A percentile compares a stretch with the other conserved stretches of the same genome.
Conservation (phyloP, 1,284 basidiomycete genomes). For the Puccinia novopanici region DNA sequence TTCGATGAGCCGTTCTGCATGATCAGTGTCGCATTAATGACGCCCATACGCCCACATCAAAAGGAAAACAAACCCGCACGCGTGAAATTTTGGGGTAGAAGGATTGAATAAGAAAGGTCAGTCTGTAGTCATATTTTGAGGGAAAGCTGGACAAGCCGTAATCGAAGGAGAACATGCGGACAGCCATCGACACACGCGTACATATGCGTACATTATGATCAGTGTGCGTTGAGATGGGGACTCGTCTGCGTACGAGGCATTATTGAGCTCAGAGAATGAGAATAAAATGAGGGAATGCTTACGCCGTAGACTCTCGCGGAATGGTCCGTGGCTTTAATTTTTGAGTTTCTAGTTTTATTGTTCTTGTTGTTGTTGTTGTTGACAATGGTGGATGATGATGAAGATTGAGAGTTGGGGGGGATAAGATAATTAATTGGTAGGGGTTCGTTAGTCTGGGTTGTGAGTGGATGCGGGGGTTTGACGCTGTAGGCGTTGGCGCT, state of each 20-base stretch:
- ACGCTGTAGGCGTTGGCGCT: conserved; percentile 26
- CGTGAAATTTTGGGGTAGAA: no score
- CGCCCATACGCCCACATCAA: no score
- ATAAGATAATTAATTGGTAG: not conserved
- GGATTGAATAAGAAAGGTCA: not conserved
- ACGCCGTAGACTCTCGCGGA: not conserved
- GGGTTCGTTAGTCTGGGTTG: not conserved
- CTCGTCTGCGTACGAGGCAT: no score
- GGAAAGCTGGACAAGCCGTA: no score
- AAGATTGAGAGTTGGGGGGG: not conserved
- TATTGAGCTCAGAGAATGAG: not conserved
- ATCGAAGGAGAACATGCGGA: no score
- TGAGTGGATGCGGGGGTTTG: conserved; percentile 22
- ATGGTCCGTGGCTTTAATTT: conserved; percentile 3
- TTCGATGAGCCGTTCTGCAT: conserved; percentile 33
- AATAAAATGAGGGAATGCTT: not conserved
- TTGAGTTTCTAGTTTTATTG: not conserved
- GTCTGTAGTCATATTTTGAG: no score
- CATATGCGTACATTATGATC: no score
- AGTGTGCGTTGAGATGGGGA: no score
- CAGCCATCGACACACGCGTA: no score
- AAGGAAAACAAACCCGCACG: not conserved
- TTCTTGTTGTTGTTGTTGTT: not conserved
- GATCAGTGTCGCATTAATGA: no score
- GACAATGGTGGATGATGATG: not conserved